Evolutionary conservation across 805 yeast genomes (phyloP).

Genomic region (Barnettozyma sucrosica): DNA sequence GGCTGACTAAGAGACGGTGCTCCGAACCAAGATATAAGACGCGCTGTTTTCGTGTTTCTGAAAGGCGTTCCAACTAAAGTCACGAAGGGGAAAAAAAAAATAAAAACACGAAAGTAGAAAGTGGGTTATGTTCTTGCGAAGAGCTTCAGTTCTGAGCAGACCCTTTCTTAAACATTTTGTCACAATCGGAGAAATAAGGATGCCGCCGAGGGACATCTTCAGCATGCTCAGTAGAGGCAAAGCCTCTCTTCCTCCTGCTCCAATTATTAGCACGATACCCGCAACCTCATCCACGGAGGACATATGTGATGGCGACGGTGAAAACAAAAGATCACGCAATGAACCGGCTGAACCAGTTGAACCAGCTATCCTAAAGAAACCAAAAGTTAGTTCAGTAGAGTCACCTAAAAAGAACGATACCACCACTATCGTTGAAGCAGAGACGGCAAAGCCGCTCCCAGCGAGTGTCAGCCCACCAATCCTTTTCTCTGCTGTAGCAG

Average conservation of each 20-base stretch:
- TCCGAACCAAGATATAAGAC: not conserved
- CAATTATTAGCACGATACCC: not conserved
- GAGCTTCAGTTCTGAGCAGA: not conserved
- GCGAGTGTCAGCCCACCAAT: conserved; percentile 20
- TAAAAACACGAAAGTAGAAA: not conserved
- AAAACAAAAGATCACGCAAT: not conserved
- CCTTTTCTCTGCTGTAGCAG: conserved; percentile 38
- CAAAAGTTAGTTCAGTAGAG: conserved; percentile 9
- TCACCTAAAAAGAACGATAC: no score
- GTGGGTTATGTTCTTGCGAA: not conserved
- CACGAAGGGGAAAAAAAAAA: conserved; percentile 3
- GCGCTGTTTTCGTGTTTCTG: not conserved
- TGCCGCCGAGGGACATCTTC: conserved; percentile 3
- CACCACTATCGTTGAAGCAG: not conserved
- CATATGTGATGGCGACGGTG: not conserved
- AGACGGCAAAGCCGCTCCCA: not conserved
- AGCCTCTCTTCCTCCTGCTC: not conserved
- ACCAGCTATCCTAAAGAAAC: conserved; percentile 10
- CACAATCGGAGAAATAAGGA: not conserved
- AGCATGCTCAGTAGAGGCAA: conserved; percentile 1
- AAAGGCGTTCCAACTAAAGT: not conserved
- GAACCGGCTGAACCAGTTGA: not conserved
- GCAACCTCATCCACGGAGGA: not conserved
- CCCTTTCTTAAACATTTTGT: not conserved
- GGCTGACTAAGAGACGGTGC: not conserved